Evolutionary conservation across 2,329 filamentous ascomycete species (phyloP).

Genomic region (Colletotrichum zoysiae): DNA sequence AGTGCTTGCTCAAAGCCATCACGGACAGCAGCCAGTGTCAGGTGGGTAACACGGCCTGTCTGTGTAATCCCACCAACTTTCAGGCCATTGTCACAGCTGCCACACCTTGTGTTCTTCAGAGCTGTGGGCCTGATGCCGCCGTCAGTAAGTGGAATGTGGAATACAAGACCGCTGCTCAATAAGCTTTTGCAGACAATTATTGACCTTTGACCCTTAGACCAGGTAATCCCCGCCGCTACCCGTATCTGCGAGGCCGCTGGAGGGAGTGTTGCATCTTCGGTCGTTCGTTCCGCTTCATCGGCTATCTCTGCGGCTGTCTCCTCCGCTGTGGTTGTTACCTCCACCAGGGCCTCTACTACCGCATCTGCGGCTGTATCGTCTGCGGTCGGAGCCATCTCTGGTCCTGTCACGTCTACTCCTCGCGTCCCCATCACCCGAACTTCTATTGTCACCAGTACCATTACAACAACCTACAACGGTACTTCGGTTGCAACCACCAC

Average conservation of each 20-base stretch:
- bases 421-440: slow-evolving; percentile 12
- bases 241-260: slow-evolving; percentile 15
- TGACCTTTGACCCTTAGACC: slow-evolving; percentile 7
- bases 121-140: slow-evolving; percentile 25
- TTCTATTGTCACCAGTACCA: slow-evolving; percentile 18
- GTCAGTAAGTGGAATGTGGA: slow-evolving; percentile 23
- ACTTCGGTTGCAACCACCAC: slow-evolving; percentile 18
- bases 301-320: slow-evolving; percentile 2
- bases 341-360: slow-evolving; percentile 14
- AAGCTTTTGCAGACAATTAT: neutral
- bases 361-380: neutral
- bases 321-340: slow-evolving; percentile 1
- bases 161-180: neutral
- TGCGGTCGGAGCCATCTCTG: neutral
- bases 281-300: neutral
- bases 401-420: neutral
- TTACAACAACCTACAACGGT: slow-evolving; percentile 22
- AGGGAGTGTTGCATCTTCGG: neutral
- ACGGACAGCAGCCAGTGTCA: slow-evolving; percentile 4
- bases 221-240: slow-evolving; percentile 36
- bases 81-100: slow-evolving; percentile 23
- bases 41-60: slow-evolving; percentile 12
- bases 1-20: slow-evolving; percentile 34
- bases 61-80: slow-evolving; percentile 31
- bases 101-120: slow-evolving; percentile 27